phyloP scores from a whole-genome alignment of 2,329 filamentous ascomycete species.

The Fusarium bulbicola region DNA sequence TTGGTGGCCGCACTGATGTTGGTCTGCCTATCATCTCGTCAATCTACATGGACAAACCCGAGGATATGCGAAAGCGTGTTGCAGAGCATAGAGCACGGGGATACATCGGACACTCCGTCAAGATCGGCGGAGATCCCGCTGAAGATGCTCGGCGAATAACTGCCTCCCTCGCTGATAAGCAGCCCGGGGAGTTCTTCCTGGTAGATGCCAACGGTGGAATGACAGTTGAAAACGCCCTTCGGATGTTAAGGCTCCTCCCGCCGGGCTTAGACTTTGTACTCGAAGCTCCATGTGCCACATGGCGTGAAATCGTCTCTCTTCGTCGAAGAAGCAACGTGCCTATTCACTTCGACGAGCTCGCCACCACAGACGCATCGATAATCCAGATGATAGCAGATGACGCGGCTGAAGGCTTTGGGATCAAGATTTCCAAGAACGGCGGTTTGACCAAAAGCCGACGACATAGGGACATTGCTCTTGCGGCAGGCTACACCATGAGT shows the following conservation, averaged over 20 bases:
- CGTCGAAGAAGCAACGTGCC: constrained; percentile 16
- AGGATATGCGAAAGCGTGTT: constrained; percentile 26
- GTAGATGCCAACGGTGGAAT: constrained; percentile 30
- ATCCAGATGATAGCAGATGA: constrained; percentile 28
- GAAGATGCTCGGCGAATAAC: constrained; percentile 22
- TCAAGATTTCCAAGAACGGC: constrained; percentile 35
- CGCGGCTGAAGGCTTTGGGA: constrained; percentile 24
- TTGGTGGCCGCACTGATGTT: constrained; percentile 23
- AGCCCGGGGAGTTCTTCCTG: constrained; percentile 30
- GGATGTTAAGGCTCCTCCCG: constrained; percentile 29
- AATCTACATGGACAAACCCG: constrained; percentile 23
- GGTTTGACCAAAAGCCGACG: constrained; percentile 27
- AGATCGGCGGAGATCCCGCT: constrained; percentile 23
- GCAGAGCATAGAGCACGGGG: constrained; percentile 18
- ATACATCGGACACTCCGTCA: constrained; percentile 26
- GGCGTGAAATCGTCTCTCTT: constrained; percentile 22
- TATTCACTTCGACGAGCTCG: constrained; percentile 33
- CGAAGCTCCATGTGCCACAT: constrained; percentile 31
- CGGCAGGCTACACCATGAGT: constrained; percentile 30
- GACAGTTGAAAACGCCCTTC: constrained; percentile 27
- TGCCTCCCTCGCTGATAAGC: constrained; percentile 24
- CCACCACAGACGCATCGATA: constrained; percentile 21
- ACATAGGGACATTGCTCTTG: constrained; percentile 28
- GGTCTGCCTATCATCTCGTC: constrained; percentile 32
- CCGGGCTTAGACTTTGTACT: constrained; percentile 30